A percentile compares a stretch with the other conserved stretches of the same genome.
Conservation (phyloP, 2,329 filamentous ascomycete species). For the Pseudogymnoascus verrucosus region DNA sequence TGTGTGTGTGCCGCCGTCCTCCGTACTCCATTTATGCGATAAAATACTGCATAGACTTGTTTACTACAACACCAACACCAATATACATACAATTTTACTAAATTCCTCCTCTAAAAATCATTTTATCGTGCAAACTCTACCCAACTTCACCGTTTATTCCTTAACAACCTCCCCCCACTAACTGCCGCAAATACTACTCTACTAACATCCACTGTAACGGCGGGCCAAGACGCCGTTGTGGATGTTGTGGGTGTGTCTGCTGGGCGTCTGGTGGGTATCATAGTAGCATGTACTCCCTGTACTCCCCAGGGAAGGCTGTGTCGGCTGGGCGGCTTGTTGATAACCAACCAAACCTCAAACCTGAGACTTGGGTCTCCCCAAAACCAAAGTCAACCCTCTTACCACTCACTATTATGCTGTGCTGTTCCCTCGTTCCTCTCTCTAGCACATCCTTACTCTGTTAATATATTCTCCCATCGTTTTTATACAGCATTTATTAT, state of each 20-base stretch:
- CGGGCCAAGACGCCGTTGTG: slow-evolving; percentile 1
- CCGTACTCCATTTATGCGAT: neutral
- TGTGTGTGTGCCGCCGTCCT: neutral
- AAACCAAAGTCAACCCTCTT: slow-evolving; percentile 1
- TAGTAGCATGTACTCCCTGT: neutral
- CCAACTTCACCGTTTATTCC: neutral
- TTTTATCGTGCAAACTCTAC: neutral
- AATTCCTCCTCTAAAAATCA: neutral
- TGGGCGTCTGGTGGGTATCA: neutral
- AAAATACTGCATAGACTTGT: neutral
- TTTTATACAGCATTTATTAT: neutral
- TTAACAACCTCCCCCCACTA: neutral
- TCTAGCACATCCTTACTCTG: neutral
- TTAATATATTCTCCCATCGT: neutral
- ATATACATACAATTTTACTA: neutral
- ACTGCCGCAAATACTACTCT: neutral
- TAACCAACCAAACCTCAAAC: slow-evolving; percentile 7
- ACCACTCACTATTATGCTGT: neutral
- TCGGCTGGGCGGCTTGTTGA: neutral
- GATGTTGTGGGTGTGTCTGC: neutral
- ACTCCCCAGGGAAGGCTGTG: neutral
- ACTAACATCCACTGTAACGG: neutral
- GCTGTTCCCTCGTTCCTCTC: neutral
- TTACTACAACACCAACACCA: neutral
- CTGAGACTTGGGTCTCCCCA: slow-evolving; percentile 6